phyloP scores from a whole-genome alignment of 345 rosid species.

The Theobroma cacao region DNA sequence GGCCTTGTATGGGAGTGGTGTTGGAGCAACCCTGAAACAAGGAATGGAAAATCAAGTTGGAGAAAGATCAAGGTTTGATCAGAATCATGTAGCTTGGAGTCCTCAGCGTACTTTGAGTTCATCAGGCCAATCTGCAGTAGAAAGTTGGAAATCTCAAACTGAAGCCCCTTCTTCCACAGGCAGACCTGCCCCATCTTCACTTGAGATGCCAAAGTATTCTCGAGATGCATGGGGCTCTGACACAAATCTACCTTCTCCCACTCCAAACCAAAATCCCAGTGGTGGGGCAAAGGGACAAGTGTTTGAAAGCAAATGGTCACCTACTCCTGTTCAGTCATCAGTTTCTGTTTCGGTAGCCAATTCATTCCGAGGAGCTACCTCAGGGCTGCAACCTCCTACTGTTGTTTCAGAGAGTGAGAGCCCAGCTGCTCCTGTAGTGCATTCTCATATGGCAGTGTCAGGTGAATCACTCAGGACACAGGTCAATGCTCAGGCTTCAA shows the following conservation, averaged over 20 bases:
- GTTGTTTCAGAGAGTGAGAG: slow-evolving; percentile 23
- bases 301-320: slow-evolving; percentile 69
- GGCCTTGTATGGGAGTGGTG: slow-evolving; percentile 28
- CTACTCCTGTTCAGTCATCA: slow-evolving; percentile 44
- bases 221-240: slow-evolving; percentile 59
- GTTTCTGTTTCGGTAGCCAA: slow-evolving; percentile 30
- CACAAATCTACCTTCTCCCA: slow-evolving; percentile 86
- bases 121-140: slow-evolving; percentile 21
- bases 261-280: slow-evolving; percentile 61
- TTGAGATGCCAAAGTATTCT: slow-evolving; percentile 54
- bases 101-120: slow-evolving; percentile 14
- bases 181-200: slow-evolving; percentile 36
- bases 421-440: slow-evolving; percentile 33
- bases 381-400: slow-evolving; percentile 29
- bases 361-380: slow-evolving; percentile 26
- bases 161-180: slow-evolving; percentile 30
- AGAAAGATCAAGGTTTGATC: slow-evolving; percentile 32
- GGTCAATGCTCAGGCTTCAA: slow-evolving; percentile 36
- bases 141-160: slow-evolving; percentile 31
- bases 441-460: slow-evolving; percentile 27
- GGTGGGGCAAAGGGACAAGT: slow-evolving; percentile 37
- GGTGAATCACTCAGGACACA: slow-evolving; percentile 37
- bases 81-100: slow-evolving; percentile 27
- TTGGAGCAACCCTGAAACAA: slow-evolving; percentile 25
- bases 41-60: slow-evolving; percentile 26